Evolutionary conservation across 306 rosid genomes (phyloP), one percentile per base, ranked within the genome.

Genomic region (Prunus mongolica): DNA sequence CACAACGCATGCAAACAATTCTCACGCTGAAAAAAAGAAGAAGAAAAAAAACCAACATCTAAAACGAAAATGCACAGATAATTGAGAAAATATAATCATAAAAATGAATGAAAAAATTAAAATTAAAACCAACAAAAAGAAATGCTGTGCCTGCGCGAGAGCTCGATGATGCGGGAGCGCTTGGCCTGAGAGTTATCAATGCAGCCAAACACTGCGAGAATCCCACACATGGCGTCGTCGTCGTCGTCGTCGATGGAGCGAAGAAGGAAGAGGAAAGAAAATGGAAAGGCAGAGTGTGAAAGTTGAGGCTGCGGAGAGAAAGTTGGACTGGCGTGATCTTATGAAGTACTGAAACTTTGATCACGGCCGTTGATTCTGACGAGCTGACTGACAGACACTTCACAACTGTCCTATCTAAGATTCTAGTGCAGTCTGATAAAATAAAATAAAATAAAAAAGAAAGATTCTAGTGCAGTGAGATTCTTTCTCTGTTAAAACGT

Each of bases 161-260:
- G 78, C 47, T 95, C 97, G 83, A 95, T 79, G 72, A 95, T 95
- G 18, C 97, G 96, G 32, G 97, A 80, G 52, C 97, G 96, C 85
- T 90, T 92, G 57, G 96, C 86, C 73, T 88, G 97, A 82, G 96
- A 89, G 81, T 77, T 79, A 68, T 95, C 99, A 14, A 74, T 79
- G 86, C 93, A 91, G 51, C 97, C 97, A 18, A 95, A 76, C 24
- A 95, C 97, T 24, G 99, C 97, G 60, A 95, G 93, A 69, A 95
- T 95, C 41, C 99, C 99, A 71, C 99, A 95, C 99, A 95, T 95
- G 97, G 86, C 86, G 67, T 16, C 67, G 24, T 66, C 5, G 46
- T 3, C 87, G 67, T 24, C 67, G 24, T 66, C 5, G 46, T 3
- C 15, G 63, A 44, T 24, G 68, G 50, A 50, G 38, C 11, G 10